phyloP scores from a whole-genome alignment of 148 eudicot genomes.

The Chenopodium berlandieri region DNA sequence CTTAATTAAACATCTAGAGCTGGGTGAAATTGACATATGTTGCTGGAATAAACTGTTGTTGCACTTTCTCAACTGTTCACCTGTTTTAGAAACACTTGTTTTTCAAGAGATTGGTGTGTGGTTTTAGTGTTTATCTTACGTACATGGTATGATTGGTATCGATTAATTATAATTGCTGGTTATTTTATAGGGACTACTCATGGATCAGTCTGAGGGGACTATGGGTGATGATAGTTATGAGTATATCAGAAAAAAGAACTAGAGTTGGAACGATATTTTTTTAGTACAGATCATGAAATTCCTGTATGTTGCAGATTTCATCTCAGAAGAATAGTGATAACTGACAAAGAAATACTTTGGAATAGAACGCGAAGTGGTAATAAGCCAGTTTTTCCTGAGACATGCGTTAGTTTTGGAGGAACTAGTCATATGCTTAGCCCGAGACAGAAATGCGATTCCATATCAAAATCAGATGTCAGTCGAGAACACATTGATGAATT shows the following conservation, averaged over 20 bases:
- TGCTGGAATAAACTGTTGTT: neutral
- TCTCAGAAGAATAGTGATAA: conserved; percentile 6
- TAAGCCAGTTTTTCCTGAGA: neutral
- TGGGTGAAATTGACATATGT: neutral
- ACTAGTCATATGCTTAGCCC: neutral
- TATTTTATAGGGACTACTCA: neutral
- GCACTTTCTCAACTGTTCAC: neutral
- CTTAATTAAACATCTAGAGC: neutral
- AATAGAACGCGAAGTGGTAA: neutral
- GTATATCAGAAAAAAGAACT: no score
- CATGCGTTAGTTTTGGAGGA: conserved; percentile 9
- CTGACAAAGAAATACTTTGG: neutral
- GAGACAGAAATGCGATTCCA: no score
- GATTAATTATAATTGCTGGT: neutral
- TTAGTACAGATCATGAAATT: neutral
- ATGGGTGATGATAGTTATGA: no score
- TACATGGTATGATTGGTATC: no score
- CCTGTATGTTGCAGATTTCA: neutral
- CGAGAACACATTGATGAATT: neutral
- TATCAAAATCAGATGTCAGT: neutral
- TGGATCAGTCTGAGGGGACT: no score
- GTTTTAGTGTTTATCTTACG: neutral
- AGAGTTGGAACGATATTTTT: neutral
- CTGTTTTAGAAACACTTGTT: neutral
- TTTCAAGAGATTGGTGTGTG: neutral